These are phyloP conservation scores for Coemansia erecta DNA, from an alignment of 192 early-diverging fungal species.

Conservation along the genomic window DNA sequence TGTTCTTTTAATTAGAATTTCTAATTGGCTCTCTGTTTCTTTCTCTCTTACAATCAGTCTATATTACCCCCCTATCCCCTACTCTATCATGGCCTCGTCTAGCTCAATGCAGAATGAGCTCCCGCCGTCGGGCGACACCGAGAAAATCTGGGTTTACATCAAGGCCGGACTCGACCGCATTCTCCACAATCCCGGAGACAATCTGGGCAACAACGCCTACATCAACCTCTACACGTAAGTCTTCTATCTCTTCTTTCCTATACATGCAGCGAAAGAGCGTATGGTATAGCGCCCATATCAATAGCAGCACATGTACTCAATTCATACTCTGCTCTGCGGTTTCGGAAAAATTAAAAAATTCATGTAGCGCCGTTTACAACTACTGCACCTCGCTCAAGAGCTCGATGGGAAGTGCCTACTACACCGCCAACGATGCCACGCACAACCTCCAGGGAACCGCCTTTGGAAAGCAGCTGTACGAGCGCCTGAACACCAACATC, in stretches of 20 bases:
- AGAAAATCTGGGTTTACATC: slow-evolving; percentile 72
- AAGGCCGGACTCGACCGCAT: slow-evolving; percentile 79
- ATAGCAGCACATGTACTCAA: background rate
- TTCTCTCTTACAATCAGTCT: background rate
- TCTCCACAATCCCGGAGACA: slow-evolving; percentile 71
- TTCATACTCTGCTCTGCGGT: background rate
- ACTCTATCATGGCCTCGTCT: slow-evolving; percentile 25
- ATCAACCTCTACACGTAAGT: slow-evolving; percentile 74
- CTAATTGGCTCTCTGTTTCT: background rate
- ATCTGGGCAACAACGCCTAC: slow-evolving; percentile 71
- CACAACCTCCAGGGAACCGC: slow-evolving; percentile 30
- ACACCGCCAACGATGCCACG: slow-evolving; percentile 48
- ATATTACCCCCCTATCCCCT: background rate
- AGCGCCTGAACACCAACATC: slow-evolving; percentile 57
- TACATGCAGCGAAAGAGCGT: no score
- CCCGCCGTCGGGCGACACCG: slow-evolving; percentile 33
- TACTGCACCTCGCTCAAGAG: slow-evolving; percentile 43
- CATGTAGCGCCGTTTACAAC: slow-evolving; percentile 52
- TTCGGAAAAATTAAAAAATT: no score
- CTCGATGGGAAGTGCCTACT: slow-evolving; percentile 24
- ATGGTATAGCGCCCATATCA: no score
- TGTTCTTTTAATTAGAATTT: background rate
- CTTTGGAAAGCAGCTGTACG: slow-evolving; percentile 67
- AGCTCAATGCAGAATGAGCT: slow-evolving; percentile 32
- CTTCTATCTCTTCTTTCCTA: slow-evolving; percentile 1